These are phyloP conservation scores for Suillus clintonianus DNA, from an alignment of 768 basidiomycete species.

Conservation along the genomic window DNA sequence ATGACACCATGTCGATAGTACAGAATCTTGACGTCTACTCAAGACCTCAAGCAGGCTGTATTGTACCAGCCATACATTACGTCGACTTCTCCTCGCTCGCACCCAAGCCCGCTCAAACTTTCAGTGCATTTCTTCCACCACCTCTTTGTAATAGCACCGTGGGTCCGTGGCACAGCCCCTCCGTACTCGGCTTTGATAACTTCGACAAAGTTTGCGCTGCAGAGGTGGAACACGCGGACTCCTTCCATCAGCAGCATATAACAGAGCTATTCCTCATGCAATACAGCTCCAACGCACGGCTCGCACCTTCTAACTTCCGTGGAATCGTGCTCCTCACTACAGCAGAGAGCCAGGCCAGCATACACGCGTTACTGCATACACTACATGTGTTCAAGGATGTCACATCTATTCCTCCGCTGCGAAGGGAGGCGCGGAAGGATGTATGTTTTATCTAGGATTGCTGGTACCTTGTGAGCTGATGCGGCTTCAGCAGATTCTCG, in stretches of 20 bases:
- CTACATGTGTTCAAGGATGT: slow-evolving; percentile 83
- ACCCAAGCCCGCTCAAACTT: slow-evolving; percentile 61
- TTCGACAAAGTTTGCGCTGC: slow-evolving; percentile 76
- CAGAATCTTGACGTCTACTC: too few species aligned
- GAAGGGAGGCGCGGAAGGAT: slow-evolving; percentile 79
- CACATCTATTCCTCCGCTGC: slow-evolving; percentile 72
- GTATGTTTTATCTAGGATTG: slow-evolving; percentile 40
- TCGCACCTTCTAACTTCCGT: slow-evolving; percentile 54
- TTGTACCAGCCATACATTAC: slow-evolving; percentile 77
- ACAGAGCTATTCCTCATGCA: slow-evolving; percentile 74
- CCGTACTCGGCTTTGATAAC: slow-evolving; percentile 84
- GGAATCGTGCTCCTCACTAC: slow-evolving; percentile 79
- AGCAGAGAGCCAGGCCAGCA: slow-evolving; percentile 59
- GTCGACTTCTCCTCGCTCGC: slow-evolving; percentile 72
- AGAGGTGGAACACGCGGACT: slow-evolving; percentile 91
- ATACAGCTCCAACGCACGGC: slow-evolving; percentile 57
- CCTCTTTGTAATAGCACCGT: slow-evolving; percentile 77
- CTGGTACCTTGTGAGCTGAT: neutral
- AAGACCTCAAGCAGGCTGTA: too few species aligned
- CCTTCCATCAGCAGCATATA: slow-evolving; percentile 77
- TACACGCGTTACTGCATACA: slow-evolving; percentile 73
- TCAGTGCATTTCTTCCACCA: slow-evolving; percentile 73
- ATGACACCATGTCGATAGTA: too few species aligned
- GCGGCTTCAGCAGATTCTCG: slow-evolving; percentile 21
- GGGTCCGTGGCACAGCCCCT: slow-evolving; percentile 77